Evolutionary conservation across 306 rosid genomes (phyloP).

Genomic region (Phaseolus lunatus): DNA sequence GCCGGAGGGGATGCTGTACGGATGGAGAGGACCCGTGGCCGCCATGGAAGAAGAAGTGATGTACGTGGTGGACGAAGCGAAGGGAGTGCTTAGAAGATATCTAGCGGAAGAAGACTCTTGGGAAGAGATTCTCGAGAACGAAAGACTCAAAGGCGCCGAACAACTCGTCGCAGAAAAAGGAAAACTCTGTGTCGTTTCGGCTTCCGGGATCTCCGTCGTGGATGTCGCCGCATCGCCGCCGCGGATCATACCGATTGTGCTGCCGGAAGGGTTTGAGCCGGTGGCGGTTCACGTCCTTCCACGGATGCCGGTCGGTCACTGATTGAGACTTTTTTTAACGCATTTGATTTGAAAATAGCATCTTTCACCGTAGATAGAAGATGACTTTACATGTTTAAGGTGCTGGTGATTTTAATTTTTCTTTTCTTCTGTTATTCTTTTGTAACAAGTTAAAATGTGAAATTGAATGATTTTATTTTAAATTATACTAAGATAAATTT

Average conservation of each 20-base stretch:
- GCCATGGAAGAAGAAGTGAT: slow-evolving; percentile 80
- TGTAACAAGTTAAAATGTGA: not conserved
- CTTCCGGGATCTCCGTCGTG: slow-evolving; percentile 63
- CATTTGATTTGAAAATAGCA: no score
- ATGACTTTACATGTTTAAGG: no score
- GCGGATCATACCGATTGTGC: slow-evolving; percentile 48
- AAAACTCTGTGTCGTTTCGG: slow-evolving; percentile 61
- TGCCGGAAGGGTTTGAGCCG: slow-evolving; percentile 67
- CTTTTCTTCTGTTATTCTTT: not conserved
- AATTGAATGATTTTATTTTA: no score
- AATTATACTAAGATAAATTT: no score
- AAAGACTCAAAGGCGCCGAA: slow-evolving; percentile 64
- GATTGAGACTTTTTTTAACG: not conserved
- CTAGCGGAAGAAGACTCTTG: slow-evolving; percentile 56
- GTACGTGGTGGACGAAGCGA: slow-evolving; percentile 74
- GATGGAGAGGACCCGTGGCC: slow-evolving; percentile 92
- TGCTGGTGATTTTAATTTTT: not conserved
- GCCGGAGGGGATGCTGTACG: slow-evolving; percentile 80
- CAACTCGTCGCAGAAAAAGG: slow-evolving; percentile 70
- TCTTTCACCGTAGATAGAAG: no score
- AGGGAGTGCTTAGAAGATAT: slow-evolving; percentile 61
- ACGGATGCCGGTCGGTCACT: slow-evolving; percentile 53
- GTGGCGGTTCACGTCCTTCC: slow-evolving; percentile 77
- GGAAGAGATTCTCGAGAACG: slow-evolving; percentile 56
- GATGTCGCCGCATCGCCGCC: slow-evolving; percentile 55